phyloP scores from a whole-genome alignment of 306 rosid genomes.

The Quercus gilva region DNA sequence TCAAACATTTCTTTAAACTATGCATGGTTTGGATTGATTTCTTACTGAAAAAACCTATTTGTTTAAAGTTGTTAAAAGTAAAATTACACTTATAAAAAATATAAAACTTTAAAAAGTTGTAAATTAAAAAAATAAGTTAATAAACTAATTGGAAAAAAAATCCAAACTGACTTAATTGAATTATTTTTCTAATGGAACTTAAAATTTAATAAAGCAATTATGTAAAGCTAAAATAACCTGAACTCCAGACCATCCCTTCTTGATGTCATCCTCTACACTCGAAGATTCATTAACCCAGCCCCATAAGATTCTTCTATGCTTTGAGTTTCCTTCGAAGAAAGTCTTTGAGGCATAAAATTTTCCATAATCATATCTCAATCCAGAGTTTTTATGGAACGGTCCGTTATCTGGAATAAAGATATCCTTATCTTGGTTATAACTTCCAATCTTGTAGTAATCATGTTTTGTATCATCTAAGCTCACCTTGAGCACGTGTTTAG shows the following conservation, averaged over 20 bases:
- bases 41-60: no score
- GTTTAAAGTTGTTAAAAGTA: no score
- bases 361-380: constrained; percentile 74
- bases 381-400: constrained; percentile 13
- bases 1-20: no score
- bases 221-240: constrained; percentile 41
- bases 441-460: constrained; percentile 65
- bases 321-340: constrained; percentile 44
- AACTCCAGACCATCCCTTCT: constrained; percentile 87
- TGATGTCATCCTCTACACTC: constrained; percentile 43
- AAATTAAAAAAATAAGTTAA: no score
- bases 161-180: no score
- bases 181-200: no score
- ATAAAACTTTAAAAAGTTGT: no score
- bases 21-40: no score
- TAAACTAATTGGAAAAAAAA: no score
- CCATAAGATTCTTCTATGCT: constrained; percentile 61
- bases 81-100: no score
- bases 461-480: constrained; percentile 64
- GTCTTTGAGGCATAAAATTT: constrained; percentile 85
- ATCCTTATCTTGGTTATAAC: constrained; percentile 47
- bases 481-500: constrained; percentile 68
- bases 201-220: background rate
- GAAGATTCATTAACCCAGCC: constrained; percentile 92
- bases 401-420: constrained; percentile 52